A percentile compares a stretch with the other conserved stretches of the same genome.
Conservation (phyloP, 192 early-diverging fungal species). For the Rhizoclosmatium globosum region DNA sequence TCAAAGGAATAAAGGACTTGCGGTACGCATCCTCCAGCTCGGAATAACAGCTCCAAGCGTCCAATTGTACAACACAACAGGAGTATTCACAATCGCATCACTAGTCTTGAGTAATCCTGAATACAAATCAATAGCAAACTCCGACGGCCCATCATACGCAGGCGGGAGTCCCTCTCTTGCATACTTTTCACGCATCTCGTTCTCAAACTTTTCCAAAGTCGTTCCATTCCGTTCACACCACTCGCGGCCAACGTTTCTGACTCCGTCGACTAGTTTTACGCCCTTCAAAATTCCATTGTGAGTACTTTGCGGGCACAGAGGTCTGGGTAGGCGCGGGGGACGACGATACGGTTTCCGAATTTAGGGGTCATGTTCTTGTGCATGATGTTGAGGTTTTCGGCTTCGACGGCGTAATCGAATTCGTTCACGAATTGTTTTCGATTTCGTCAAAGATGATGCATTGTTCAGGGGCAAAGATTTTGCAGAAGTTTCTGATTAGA, state of each 20-base stretch:
- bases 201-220: slow-evolving; percentile 29
- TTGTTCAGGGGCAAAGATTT: slow-evolving; percentile 38
- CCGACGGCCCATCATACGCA: slow-evolving; percentile 23
- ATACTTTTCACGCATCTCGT: slow-evolving; percentile 19
- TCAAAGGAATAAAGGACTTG: slow-evolving; percentile 33
- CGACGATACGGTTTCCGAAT: slow-evolving; percentile 16
- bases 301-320: slow-evolving; percentile 36
- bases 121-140: slow-evolving; percentile 29
- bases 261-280: slow-evolving; percentile 41
- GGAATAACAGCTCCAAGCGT: not conserved
- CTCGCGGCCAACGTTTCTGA: slow-evolving; percentile 14
- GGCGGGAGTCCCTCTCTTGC: slow-evolving; percentile 30
- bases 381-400: slow-evolving; percentile 27
- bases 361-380: slow-evolving; percentile 34
- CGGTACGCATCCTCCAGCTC: slow-evolving; percentile 8
- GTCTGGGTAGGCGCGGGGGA: slow-evolving; percentile 31
- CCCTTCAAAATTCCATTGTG: slow-evolving; percentile 46
- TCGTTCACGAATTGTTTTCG: slow-evolving; percentile 42
- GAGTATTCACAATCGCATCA: slow-evolving; percentile 25
- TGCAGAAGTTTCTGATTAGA: slow-evolving; percentile 17
- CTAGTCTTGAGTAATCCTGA: not conserved
- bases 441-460: slow-evolving; percentile 43
- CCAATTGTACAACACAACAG: slow-evolving; percentile 5
- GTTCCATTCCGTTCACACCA: slow-evolving; percentile 33
- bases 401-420: slow-evolving; percentile 46